phyloP scores from a whole-genome alignment of 208 protist genomes.

The Vickermania ingenoplastis region DNA sequence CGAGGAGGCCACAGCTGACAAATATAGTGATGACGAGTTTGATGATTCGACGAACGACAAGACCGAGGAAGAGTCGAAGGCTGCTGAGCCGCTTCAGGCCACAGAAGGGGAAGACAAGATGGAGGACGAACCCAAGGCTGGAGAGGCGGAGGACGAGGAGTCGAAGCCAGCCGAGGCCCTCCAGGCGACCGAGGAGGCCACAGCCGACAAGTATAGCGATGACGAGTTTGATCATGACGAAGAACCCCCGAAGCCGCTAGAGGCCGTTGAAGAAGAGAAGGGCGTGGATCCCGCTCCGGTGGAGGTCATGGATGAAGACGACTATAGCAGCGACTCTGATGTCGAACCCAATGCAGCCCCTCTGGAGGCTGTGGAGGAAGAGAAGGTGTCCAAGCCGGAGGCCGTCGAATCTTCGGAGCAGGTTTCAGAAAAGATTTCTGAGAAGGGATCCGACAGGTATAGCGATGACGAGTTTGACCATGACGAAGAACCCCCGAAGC shows the following conservation, averaged over 20 bases:
- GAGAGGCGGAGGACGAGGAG: neutral
- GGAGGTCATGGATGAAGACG: neutral
- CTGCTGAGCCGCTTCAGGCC: neutral
- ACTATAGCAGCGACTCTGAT: neutral
- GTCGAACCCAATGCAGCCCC: neutral
- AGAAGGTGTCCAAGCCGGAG: too few relatives aligned
- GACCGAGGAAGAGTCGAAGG: constrained; percentile 20
- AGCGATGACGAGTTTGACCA: constrained; percentile 13
- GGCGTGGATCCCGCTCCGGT: neutral
- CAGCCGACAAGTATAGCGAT: constrained; percentile 7
- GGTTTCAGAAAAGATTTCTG: too few relatives aligned
- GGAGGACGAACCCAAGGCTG: neutral
- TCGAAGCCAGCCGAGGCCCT: neutral
- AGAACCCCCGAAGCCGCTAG: constrained; percentile 1
- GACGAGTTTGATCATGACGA: constrained; percentile 10
- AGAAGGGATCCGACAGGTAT: too few relatives aligned
- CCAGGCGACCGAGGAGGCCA: constrained; percentile 3
- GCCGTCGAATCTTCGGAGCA: too few relatives aligned
- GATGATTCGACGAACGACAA: constrained; percentile 7
- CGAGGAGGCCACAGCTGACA: too few relatives aligned
- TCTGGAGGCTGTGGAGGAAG: neutral
- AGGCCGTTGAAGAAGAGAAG: neutral
- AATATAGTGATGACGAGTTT: too few relatives aligned
- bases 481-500: constrained; percentile 1
- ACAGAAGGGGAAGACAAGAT: constrained; percentile 8